Evolutionary conservation across 345 rosid species (phyloP).

Genomic region (Populus davidiana): DNA sequence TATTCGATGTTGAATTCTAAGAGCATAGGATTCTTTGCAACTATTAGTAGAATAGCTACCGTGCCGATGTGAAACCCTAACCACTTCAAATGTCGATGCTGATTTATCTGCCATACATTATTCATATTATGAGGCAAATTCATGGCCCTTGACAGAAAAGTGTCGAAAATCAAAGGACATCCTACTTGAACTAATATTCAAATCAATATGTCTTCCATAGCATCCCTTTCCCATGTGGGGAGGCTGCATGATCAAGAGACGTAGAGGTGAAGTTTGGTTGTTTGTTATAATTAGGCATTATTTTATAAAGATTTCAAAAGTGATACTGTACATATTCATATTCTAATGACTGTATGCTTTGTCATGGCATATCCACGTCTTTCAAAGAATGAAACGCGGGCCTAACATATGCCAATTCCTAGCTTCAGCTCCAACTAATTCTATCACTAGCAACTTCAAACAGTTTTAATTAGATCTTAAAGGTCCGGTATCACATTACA

Average conservation of each 20-base stretch:
- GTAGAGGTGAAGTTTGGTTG: background rate
- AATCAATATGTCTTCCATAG: background rate
- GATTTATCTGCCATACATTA: background rate
- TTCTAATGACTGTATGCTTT: too few species aligned
- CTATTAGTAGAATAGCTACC: background rate
- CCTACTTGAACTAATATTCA: background rate
- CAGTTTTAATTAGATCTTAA: background rate
- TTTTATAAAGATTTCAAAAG: background rate
- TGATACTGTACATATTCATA: background rate
- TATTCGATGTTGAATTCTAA: constrained; percentile 4
- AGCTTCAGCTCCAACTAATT: background rate
- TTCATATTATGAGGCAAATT: background rate
- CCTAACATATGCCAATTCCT: background rate
- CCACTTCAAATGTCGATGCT: too few species aligned
- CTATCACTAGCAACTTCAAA: background rate
- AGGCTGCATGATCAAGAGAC: background rate
- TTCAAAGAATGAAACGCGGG: background rate
- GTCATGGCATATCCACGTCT: background rate
- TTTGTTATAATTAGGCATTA: background rate
- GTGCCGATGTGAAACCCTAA: background rate
- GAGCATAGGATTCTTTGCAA: background rate
- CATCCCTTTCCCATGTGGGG: background rate
- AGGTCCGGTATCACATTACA: background rate
- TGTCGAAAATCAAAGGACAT: background rate
- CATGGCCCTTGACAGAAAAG: background rate